Percentiles rank a stretch among this genome's conserved stretches.
Evolutionary conservation across 495 filamentous ascomycete genomes (phyloP).

Genomic region (Penicillium manginii): DNA sequence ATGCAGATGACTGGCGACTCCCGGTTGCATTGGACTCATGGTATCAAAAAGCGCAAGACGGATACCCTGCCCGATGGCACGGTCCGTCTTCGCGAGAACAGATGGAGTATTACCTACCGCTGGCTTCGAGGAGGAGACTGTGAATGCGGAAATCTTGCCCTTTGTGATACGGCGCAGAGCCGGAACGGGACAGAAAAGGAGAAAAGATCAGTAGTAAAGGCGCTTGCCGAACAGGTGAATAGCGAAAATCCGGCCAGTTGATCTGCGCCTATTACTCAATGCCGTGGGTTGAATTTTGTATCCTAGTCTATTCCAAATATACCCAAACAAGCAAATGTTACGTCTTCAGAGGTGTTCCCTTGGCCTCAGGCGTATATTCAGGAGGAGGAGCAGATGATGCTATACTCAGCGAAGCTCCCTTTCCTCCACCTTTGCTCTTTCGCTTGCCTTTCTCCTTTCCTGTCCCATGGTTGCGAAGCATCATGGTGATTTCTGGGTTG

Average conservation of each 20-base stretch:
- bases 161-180: conserved; percentile 42
- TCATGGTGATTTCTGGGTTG: conserved; percentile 11
- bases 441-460: neutral
- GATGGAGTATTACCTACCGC: conserved; percentile 50
- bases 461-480: conserved; percentile 6
- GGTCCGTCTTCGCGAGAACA: conserved; percentile 30
- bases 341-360: too few relatives aligned
- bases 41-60: conserved; percentile 46
- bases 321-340: neutral
- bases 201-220: conserved; percentile 38
- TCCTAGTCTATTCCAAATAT: conserved; percentile 5
- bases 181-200: conserved; percentile 43
- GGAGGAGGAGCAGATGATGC: neutral
- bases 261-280: neutral
- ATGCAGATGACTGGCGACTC: conserved; percentile 43
- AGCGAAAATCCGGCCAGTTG: neutral
- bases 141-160: conserved; percentile 42
- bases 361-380: neutral
- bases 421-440: neutral
- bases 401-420: neutral
- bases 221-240: conserved; percentile 21
- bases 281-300: neutral
- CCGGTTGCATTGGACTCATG: conserved; percentile 48
- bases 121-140: conserved; percentile 43
- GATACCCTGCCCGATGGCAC: conserved; percentile 39